A percentile compares a stretch with the other conserved stretches of the same genome.
Conservation (phyloP, 2,329 filamentous ascomycete species). For the Colletotrichum truncatum region DNA sequence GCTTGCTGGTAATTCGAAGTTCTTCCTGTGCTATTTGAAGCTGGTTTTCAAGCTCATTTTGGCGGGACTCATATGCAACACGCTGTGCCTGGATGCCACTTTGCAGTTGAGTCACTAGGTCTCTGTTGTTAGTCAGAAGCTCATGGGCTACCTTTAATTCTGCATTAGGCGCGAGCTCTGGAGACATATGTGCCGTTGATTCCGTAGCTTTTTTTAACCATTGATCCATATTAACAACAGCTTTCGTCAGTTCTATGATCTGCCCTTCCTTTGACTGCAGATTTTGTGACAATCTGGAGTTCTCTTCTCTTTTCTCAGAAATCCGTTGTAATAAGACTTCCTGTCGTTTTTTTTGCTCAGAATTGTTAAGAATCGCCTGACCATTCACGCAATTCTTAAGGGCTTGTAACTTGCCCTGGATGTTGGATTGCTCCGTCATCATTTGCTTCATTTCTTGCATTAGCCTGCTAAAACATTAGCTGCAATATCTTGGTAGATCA, state of each 20-base stretch:
- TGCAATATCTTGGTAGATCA: not conserved
- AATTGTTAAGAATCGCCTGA: not conserved
- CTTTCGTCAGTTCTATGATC: not conserved
- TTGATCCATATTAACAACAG: not conserved
- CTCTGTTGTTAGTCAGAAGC: too few species aligned
- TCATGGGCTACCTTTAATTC: not conserved
- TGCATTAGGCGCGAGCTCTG: not conserved
- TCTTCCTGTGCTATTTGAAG: too few species aligned
- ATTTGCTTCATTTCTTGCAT: not conserved
- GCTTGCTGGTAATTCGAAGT: too few species aligned
- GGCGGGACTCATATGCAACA: too few species aligned
- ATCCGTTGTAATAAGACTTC: slow-evolving; percentile 4
- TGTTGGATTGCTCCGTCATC: not conserved
- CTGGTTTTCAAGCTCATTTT: not conserved
- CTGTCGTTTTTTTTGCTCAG: not conserved
- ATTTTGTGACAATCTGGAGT: slow-evolving; percentile 3
- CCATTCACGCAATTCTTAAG: slow-evolving; percentile 1
- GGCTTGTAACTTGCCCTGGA: slow-evolving; percentile 1
- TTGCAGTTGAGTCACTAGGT: too few species aligned
- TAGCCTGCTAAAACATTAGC: not conserved
- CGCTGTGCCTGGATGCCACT: too few species aligned
- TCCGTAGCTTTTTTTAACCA: not conserved
- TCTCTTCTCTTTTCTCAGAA: slow-evolving; percentile 18
- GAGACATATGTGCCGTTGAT: not conserved
- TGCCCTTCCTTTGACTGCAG: slow-evolving; percentile 1